Base-by-base conservation (phyloP, 169 alveolate genomes). In the Plasmodium knowlesi region DNA sequence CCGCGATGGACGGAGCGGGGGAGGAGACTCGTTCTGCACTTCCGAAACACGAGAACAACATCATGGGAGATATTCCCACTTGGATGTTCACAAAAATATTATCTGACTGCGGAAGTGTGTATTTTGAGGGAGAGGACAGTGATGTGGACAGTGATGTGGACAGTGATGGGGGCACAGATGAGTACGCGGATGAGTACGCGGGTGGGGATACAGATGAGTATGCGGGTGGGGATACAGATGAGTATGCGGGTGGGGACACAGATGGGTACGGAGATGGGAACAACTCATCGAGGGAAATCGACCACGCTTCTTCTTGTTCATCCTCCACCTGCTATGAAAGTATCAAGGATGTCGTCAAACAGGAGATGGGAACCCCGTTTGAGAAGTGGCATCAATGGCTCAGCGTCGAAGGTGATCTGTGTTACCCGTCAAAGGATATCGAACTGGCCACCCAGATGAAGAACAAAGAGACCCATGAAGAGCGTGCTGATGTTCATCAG, bases 31-130 rank as follows among this genome's bases (percentile, higher is more conserved):
- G 22, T n/a, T 67, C n/a, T 67, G 76, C 37, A 37, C 76, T 67
- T 25, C 76, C 76, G 8, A 28, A 67, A 67, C 39, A 37, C 0
- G 14, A 0, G 37, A 67, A 3, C 37, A 67, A 19, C 30, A 19
- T 12, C 72, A 39, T 84, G 61, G 86, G 95, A 22, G 81, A 61
- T 67, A 5, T 57, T 32, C 34, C 95, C 76, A 83, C 9, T 14
- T 91, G 95, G 95, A 91, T 91, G 19, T 91, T 81, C 39, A 82
- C 78, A 19, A 91, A 91, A 80, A 41, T 91, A 22, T 37, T 91
- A 8, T 14, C 81, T 70, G 22, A 43, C 43, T 70, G 28, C 53
- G 32, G 19, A 32, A 72, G 72, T 71, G 19, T 39, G 19, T 91
- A 86, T 57, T 85, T 14, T 72, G 53, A 57, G 1, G 28, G 53